These are phyloP conservation scores for Taphrina sp. DNA, from an alignment of 1,139 yeast genomes.

Conservation along the genomic window DNA sequence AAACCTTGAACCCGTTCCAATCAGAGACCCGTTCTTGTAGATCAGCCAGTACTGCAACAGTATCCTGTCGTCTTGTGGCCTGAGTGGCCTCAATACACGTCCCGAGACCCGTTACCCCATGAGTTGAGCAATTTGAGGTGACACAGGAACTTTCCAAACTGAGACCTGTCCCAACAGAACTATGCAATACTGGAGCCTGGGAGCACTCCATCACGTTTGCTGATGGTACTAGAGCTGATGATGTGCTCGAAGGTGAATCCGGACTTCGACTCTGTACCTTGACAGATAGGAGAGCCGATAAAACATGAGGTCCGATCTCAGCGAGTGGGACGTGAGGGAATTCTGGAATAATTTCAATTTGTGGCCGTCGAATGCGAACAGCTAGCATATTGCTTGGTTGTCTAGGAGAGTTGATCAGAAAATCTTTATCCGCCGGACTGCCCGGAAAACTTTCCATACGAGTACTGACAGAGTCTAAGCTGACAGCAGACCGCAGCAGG, in stretches of 20 bases:
- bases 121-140: background rate
- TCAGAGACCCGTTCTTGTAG: background rate
- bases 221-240: too few species aligned
- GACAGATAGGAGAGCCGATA: too few species aligned
- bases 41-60: background rate
- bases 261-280: too few species aligned
- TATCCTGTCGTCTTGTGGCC: background rate
- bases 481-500: too few species aligned
- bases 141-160: background rate
- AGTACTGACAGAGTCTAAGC: background rate
- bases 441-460: background rate
- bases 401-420: background rate
- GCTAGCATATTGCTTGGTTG: background rate
- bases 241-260: too few species aligned
- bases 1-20: background rate
- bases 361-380: too few species aligned
- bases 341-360: too few species aligned
- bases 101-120: background rate
- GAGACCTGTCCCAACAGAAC: background rate
- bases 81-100: background rate
- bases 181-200: background rate
- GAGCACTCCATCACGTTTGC: too few species aligned
- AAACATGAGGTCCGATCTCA: too few species aligned
- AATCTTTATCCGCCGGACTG: background rate
- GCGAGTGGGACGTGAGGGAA: too few species aligned